phyloP scores from a whole-genome alignment of 306 rosid species.

The Clitoria ternatea region DNA sequence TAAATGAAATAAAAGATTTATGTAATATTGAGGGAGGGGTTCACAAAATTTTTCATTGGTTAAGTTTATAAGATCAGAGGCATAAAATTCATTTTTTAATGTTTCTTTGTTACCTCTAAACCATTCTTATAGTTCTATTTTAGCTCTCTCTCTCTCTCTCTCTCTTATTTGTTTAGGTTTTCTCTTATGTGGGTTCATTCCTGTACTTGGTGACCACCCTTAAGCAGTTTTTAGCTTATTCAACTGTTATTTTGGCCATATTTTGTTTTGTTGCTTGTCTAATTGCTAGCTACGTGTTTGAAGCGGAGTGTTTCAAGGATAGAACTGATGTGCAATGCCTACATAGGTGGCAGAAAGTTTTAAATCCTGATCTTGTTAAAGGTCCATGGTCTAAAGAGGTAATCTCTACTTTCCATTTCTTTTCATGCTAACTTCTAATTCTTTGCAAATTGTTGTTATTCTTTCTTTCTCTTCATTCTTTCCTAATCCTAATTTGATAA shows the following conservation, averaged over 20 bases:
- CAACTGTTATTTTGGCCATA: conserved; percentile 2
- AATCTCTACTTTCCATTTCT: conserved; percentile 17
- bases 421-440: background rate
- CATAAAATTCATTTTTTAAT: background rate
- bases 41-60: background rate
- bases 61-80: background rate
- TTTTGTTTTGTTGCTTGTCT: conserved; percentile 20
- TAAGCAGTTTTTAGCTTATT: background rate
- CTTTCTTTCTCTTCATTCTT: background rate
- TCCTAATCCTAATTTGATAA: background rate
- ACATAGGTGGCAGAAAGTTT: conserved; percentile 99
- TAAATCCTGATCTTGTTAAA: conserved; percentile 94
- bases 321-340: conserved; percentile 98
- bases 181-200: background rate
- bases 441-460: background rate
- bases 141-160: background rate
- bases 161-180: background rate
- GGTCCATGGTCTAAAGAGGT: conserved; percentile 99
- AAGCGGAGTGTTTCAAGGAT: conserved; percentile 94
- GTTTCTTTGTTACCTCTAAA: background rate
- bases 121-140: background rate
- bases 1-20: background rate
- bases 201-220: background rate
- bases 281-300: conserved; percentile 31
- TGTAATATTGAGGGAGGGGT: background rate